Conservation (phyloP, 495 filamentous ascomycete genomes). For the Ramalina peruviana region DNA sequence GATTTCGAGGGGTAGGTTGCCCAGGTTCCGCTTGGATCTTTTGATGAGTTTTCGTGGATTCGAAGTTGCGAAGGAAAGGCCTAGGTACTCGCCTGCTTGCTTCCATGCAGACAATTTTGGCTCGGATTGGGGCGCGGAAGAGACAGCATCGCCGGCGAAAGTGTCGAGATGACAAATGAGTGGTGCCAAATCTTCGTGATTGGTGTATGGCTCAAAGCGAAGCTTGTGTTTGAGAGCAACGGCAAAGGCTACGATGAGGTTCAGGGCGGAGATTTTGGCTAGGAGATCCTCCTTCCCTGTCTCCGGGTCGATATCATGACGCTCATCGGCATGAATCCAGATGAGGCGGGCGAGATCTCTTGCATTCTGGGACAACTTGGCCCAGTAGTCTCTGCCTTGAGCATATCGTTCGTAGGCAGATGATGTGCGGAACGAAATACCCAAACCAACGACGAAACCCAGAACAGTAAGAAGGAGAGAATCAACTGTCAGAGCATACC, state of each 20-base stretch:
- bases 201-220: constrained; percentile 75
- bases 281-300: constrained; percentile 54
- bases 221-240: constrained; percentile 70
- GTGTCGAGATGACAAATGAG: constrained; percentile 49
- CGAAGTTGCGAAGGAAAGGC: constrained; percentile 52
- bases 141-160: constrained; percentile 53
- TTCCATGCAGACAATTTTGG: constrained; percentile 43
- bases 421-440: constrained; percentile 69
- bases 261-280: constrained; percentile 60
- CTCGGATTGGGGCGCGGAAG: constrained; percentile 31
- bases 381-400: constrained; percentile 68
- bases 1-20: constrained; percentile 67
- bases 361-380: constrained; percentile 53
- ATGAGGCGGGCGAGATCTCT: constrained; percentile 64
- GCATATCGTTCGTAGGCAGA: constrained; percentile 72
- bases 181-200: constrained; percentile 50
- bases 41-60: constrained; percentile 66
- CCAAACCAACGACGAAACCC: constrained; percentile 79
- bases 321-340: constrained; percentile 62
- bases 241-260: constrained; percentile 66
- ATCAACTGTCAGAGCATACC: constrained; percentile 43
- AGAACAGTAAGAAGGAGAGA: constrained; percentile 67
- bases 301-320: constrained; percentile 31
- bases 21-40: constrained; percentile 45
- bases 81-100: constrained; percentile 50